Conservation (phyloP, 1,139 yeast species). For the Debaryomycetaceae sp. region DNA sequence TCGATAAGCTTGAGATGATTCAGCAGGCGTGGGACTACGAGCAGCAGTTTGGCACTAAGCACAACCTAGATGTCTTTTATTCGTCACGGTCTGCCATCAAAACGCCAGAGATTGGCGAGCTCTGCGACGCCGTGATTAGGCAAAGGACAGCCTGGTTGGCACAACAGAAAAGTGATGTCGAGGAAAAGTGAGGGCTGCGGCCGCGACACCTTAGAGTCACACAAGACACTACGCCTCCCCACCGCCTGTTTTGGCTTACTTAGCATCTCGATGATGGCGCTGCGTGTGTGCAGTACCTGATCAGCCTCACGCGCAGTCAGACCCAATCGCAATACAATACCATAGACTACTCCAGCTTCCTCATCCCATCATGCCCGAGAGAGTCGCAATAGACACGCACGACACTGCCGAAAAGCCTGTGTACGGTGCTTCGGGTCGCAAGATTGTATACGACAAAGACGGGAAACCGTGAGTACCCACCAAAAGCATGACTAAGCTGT, state of each 20-base stretch:
- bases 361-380: constrained; percentile 3
- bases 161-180: constrained; percentile 6
- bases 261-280: too few species aligned
- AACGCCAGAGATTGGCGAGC: constrained; percentile 63
- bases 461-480: constrained; percentile 77
- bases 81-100: constrained; percentile 59
- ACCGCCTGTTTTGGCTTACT: too few species aligned
- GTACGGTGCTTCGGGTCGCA: constrained; percentile 59
- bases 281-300: too few species aligned
- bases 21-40: constrained; percentile 91
- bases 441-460: constrained; percentile 74
- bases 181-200: constrained; percentile 4
- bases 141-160: constrained; percentile 40
- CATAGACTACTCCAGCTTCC: neutral
- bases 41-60: constrained; percentile 51
- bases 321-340: too few species aligned
- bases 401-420: constrained; percentile 24
- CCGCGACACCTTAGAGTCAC: too few species aligned
- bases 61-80: constrained; percentile 67
- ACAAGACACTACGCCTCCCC: too few species aligned
- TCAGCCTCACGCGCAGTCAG: too few species aligned
- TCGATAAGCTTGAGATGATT: constrained; percentile 90
- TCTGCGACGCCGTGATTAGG: constrained; percentile 64
- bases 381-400: neutral
- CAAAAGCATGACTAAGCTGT: neutral